phyloP scores from a whole-genome alignment of 805 yeast species.

The Candida methanosorbosa region DNA sequence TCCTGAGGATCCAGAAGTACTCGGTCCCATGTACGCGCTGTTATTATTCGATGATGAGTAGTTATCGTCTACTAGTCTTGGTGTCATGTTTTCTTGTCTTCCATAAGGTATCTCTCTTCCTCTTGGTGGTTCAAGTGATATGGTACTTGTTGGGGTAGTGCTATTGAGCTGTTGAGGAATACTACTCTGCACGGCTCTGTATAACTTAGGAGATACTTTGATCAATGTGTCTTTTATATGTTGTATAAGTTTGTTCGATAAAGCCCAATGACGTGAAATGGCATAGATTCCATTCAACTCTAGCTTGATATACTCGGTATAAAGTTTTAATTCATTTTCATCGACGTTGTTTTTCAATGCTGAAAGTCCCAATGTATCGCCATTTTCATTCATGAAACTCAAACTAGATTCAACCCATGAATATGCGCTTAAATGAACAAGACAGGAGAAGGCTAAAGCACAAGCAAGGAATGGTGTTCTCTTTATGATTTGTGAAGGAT shows the following conservation, averaged over 20 bases:
- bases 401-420: conserved; percentile 40
- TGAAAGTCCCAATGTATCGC: conserved; percentile 4
- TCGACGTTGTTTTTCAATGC: conserved; percentile 18
- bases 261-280: conserved; percentile 42
- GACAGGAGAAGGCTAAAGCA: conserved; percentile 42
- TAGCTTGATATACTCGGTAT: conserved; percentile 39
- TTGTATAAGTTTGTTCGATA: conserved; percentile 36
- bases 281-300: conserved; percentile 41
- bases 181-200: conserved; percentile 26
- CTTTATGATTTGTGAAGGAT: conserved; percentile 31
- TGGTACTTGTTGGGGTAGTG: neutral
- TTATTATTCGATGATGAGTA: no score
- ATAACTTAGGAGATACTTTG: conserved; percentile 34
- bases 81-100: no score
- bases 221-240: conserved; percentile 38
- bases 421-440: conserved; percentile 44
- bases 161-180: conserved; percentile 11
- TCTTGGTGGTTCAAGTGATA: no score
- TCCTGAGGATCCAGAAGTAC: no score
- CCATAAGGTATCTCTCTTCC: no score
- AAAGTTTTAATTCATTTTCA: conserved; percentile 30
- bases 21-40: no score
- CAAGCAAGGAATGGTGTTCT: conserved; percentile 47
- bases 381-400: conserved; percentile 6
- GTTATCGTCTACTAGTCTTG: no score